These are phyloP conservation scores for Ustilago cynodontis DNA, from an alignment of 1,284 basidiomycete species.

Conservation along the genomic window DNA sequence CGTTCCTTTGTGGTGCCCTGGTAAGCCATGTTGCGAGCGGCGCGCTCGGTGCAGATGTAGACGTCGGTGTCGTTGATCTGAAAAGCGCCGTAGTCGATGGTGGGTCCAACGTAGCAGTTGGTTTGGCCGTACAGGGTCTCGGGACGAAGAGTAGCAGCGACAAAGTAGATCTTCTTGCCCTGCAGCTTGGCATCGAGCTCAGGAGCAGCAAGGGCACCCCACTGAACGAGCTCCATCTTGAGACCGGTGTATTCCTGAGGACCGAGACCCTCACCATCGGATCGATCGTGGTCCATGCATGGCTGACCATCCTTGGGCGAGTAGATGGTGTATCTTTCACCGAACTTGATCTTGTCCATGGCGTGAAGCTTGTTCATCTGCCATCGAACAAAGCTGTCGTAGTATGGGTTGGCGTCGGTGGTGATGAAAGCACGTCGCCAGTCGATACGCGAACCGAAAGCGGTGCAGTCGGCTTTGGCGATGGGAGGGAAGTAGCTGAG, in stretches of 20 bases:
- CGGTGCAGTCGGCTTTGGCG: constrained; percentile 83
- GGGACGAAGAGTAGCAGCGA: constrained; percentile 94
- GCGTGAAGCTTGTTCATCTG: constrained; percentile 93
- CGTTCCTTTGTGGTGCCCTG: constrained; percentile 78
- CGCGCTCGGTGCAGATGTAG: constrained; percentile 88
- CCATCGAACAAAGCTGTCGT: constrained; percentile 97
- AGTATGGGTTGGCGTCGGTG: constrained; percentile 96
- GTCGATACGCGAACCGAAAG: constrained; percentile 93
- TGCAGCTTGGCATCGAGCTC: constrained; percentile 75
- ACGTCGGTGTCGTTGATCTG: constrained; percentile 77
- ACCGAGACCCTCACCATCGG: constrained; percentile 92
- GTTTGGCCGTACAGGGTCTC: constrained; percentile 99
- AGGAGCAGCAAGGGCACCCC: constrained; percentile 72
- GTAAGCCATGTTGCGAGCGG: constrained; percentile 97
- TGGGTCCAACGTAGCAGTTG: constrained; percentile 94
- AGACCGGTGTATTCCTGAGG: constrained; percentile 96
- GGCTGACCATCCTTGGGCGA: constrained; percentile 99
- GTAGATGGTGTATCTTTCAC: constrained; percentile 98
- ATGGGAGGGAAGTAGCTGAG: constrained; percentile 96
- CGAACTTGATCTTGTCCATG: constrained; percentile 77
- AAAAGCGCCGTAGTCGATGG: constrained; percentile 92
- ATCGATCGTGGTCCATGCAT: constrained; percentile 99
- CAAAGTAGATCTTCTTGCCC: constrained; percentile 87
- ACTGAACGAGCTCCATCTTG: constrained; percentile 90
- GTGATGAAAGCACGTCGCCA: constrained; percentile 97